Evolutionary conservation across 768 basidiomycete genomes (phyloP), one percentile per base, ranked within the genome.

Genomic region (Suillus weaverae): DNA sequence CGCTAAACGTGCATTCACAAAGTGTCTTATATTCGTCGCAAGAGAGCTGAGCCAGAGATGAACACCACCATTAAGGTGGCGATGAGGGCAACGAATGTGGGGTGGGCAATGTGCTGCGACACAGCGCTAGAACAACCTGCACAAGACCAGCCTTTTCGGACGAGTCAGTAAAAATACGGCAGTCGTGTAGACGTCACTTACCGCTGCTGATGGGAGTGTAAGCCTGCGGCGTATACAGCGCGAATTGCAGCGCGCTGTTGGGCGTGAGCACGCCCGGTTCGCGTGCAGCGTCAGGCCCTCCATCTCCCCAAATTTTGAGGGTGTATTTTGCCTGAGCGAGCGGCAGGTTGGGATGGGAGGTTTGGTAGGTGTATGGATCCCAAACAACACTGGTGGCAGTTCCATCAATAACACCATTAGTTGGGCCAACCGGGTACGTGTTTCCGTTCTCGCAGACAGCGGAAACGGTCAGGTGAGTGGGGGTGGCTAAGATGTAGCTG

Each of bases 381-480:
- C 95, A 97, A 5, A 89, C 83, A 10, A 91, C 87, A 48, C 78
- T 71, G 7, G 91, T 91, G 39, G 89, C 87, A 0, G 85, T 86
- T 0, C 91, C 94, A 1, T 85, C 80, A 5, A 95, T 85, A 35
- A 88, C 77, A 3, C 91, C 89, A 70, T 89, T 81, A 6, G 89
- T 86, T 8, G 91, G 89, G 3, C 92, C 94, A 10, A 97, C 91
- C 18, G 92, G 86, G 74, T 94, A 98, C 1, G 94, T 95, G 77
- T 92, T 92, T 3, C 92, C 92, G 72, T 96, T 95, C 16, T 88
- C 87, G 76, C 91, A 91, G 51, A 89, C 83, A 35, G 95, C 95
- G 44, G 86, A 86, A 66, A 97, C 82, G 16, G 95, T 96, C 65
- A 97, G 84, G 68, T 82, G 81, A 4, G 87, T 85, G 0, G 95